phyloP scores from a whole-genome alignment of 305 asterid species.

The Stenogyne calaminthoides region DNA sequence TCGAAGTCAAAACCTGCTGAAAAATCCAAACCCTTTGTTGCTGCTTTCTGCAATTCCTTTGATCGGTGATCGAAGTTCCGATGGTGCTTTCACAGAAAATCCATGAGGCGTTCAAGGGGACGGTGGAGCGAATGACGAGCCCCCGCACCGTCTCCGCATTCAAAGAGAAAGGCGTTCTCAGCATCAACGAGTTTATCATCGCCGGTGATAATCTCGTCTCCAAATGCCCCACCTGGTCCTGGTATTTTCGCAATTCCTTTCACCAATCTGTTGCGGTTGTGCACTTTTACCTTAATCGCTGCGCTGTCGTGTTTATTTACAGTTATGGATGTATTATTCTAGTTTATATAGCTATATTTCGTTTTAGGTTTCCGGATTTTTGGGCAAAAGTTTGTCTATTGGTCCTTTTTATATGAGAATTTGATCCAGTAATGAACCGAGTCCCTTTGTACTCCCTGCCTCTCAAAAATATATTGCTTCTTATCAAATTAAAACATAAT shows the following conservation, averaged over 20 bases:
- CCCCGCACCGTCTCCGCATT: constrained; percentile 94
- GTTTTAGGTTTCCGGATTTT: not conserved
- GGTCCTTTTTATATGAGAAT: not conserved
- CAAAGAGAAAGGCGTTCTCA: constrained; percentile 94
- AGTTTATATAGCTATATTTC: not conserved
- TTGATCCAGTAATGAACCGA: not conserved
- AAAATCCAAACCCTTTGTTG: constrained; percentile 18
- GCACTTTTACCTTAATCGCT: constrained; percentile 10
- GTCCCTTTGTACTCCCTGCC: not conserved
- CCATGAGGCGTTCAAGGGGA: constrained; percentile 83
- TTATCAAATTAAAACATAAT: not conserved
- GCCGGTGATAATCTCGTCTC: constrained; percentile 98
- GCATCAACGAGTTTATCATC: constrained; percentile 79
- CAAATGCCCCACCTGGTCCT: constrained; percentile 98
- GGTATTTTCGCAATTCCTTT: constrained; percentile 44
- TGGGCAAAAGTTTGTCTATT: constrained; percentile 8
- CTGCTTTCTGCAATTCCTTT: constrained; percentile 21
- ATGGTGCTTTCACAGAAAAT: constrained; percentile 77
- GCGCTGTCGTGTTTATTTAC: not conserved
- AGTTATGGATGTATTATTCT: not conserved
- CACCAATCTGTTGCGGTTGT: not conserved
- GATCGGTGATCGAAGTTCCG: not conserved
- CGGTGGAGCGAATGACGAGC: constrained; percentile 83
- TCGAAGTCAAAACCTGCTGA: constrained; percentile 26
- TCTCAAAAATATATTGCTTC: not conserved